Evolutionary conservation across 164 flowering plant species (phyloP).

Genomic region (Magnolia kwangsiensis): DNA sequence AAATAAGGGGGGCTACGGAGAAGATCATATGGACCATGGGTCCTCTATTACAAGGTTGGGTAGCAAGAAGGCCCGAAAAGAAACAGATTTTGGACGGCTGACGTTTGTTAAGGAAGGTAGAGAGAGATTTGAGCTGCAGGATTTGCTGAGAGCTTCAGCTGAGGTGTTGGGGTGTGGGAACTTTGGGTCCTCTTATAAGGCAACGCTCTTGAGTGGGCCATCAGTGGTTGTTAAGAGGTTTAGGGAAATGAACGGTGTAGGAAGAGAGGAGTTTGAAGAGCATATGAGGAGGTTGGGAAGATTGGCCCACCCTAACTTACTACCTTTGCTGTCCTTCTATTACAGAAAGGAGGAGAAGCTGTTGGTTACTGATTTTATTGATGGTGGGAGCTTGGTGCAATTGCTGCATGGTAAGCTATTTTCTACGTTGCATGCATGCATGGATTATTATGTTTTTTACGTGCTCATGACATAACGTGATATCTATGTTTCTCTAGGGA

Average conservation of each 20-base stretch:
- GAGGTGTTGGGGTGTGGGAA: slow-evolving; percentile 73
- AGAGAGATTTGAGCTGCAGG: slow-evolving; percentile 59
- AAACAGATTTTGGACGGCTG: slow-evolving; percentile 29
- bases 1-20: slow-evolving; percentile 9
- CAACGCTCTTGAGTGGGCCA: slow-evolving; percentile 42
- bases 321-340: slow-evolving; percentile 76
- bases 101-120: slow-evolving; percentile 52
- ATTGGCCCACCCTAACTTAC: slow-evolving; percentile 59
- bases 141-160: slow-evolving; percentile 75
- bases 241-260: slow-evolving; percentile 71
- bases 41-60: background rate
- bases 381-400: slow-evolving; percentile 64
- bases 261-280: slow-evolving; percentile 70
- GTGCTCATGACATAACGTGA: no score
- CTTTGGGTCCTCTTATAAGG: slow-evolving; percentile 79
- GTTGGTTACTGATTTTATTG: slow-evolving; percentile 43
- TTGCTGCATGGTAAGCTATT: slow-evolving; percentile 63
- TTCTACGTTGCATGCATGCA: background rate
- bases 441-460: background rate
- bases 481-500: no score
- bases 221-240: slow-evolving; percentile 78
- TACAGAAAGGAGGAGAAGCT: slow-evolving; percentile 87
- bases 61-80: slow-evolving; percentile 13
- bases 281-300: slow-evolving; percentile 83
- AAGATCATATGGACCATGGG: slow-evolving; percentile 3